phyloP scores from a whole-genome alignment of 805 yeast species.

The Candida khao-thaluensis region DNA sequence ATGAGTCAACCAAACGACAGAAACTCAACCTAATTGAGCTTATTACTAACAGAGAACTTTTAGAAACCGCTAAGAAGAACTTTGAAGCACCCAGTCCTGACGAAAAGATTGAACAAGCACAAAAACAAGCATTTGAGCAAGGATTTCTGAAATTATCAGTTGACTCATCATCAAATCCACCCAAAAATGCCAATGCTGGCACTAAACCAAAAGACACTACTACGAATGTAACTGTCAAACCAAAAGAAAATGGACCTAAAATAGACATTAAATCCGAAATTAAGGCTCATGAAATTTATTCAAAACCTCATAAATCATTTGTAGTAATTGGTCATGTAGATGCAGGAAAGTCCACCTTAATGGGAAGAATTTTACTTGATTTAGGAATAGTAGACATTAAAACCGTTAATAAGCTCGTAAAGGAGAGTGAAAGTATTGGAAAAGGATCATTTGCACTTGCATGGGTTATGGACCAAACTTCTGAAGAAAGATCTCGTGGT shows the following conservation, averaged over 20 bases:
- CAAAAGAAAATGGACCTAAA: slow-evolving; percentile 31
- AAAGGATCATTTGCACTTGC: slow-evolving; percentile 81
- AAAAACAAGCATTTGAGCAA: slow-evolving; percentile 42
- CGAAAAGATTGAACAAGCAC: slow-evolving; percentile 63
- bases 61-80: slow-evolving; percentile 46
- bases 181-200: neutral
- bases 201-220: neutral
- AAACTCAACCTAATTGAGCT: slow-evolving; percentile 27
- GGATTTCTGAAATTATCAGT: slow-evolving; percentile 25
- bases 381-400: slow-evolving; percentile 64
- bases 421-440: slow-evolving; percentile 65
- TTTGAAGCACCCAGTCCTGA: slow-evolving; percentile 81
- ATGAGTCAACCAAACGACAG: slow-evolving; percentile 19
- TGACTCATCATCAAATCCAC: neutral
- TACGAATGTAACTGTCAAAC: no score
- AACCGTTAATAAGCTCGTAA: slow-evolving; percentile 58
- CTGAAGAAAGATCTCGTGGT: slow-evolving; percentile 72
- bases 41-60: slow-evolving; percentile 42
- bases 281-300: slow-evolving; percentile 23
- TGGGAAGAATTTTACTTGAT: slow-evolving; percentile 72
- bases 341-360: slow-evolving; percentile 78
- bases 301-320: slow-evolving; percentile 62
- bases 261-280: slow-evolving; percentile 44
- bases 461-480: slow-evolving; percentile 81
- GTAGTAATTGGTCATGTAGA: slow-evolving; percentile 87